A percentile compares a stretch with the other conserved stretches of the same genome.
phyloP scores from a whole-genome alignment of 495 filamentous ascomycete species.

The Trichoderma orchidacearum region DNA sequence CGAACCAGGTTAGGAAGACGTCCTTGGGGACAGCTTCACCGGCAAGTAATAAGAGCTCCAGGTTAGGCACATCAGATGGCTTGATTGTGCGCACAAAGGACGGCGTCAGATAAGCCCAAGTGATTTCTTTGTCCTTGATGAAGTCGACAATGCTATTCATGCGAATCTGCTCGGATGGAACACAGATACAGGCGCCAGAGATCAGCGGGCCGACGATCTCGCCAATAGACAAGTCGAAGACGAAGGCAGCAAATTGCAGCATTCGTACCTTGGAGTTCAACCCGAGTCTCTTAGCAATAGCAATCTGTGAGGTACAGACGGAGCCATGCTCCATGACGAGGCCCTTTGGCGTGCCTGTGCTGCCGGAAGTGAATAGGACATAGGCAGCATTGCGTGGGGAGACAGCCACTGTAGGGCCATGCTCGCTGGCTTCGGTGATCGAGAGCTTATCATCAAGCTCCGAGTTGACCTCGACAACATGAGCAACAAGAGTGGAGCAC shows the following conservation, averaged over 20 bases:
- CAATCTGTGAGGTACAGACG: constrained; percentile 21
- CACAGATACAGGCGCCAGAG: constrained; percentile 29
- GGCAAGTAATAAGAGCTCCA: constrained; percentile 23
- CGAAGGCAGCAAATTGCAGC: constrained; percentile 48
- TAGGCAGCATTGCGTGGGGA: constrained; percentile 13
- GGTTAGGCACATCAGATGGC: constrained; percentile 21
- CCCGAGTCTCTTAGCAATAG: constrained; percentile 24
- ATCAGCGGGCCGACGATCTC: constrained; percentile 44
- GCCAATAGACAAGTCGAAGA: constrained; percentile 44
- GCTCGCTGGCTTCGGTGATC: neutral
- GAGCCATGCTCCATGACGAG: constrained; percentile 29
- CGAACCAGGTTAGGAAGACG: neutral
- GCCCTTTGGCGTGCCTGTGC: constrained; percentile 27
- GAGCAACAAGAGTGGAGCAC: constrained; percentile 11
- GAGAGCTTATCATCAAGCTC: constrained; percentile 19
- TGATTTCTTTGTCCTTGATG: constrained; percentile 13
- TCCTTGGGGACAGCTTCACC: constrained; percentile 14
- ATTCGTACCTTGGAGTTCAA: constrained; percentile 27
- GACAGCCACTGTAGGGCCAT: neutral
- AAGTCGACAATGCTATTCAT: constrained; percentile 14
- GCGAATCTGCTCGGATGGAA: constrained; percentile 20
- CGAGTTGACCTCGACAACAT: constrained; percentile 35
- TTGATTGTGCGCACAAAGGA: constrained; percentile 31
- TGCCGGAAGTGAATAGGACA: constrained; percentile 43
- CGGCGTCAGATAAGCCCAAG: constrained; percentile 27